These are phyloP conservation scores for Plasmopara muralis DNA, from an alignment of 352 stramenopile species.

Conservation along the genomic window DNA sequence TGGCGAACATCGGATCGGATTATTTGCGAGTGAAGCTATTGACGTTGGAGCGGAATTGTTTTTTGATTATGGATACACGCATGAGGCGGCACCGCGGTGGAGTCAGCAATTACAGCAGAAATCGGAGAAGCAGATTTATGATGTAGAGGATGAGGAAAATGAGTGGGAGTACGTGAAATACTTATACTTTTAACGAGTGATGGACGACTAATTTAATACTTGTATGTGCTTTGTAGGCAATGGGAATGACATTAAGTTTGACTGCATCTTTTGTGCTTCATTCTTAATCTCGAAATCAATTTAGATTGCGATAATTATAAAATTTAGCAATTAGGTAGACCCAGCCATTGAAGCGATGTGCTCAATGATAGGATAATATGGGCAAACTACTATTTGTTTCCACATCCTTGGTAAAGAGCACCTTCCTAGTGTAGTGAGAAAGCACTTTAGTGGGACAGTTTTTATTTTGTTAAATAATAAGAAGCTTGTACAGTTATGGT, in stretches of 20 bases:
- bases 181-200: background rate
- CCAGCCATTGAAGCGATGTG: too few relatives aligned
- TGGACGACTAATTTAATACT: background rate
- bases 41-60: conserved; percentile 71
- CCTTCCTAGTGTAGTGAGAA: too few relatives aligned
- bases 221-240: conserved; percentile 1
- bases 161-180: conserved; percentile 31
- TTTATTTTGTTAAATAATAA: too few relatives aligned
- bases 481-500: too few relatives aligned
- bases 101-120: conserved; percentile 27
- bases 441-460: too few relatives aligned
- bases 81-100: conserved; percentile 55
- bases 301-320: too few relatives aligned
- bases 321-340: too few relatives aligned
- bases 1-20: conserved; percentile 86
- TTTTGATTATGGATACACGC: conserved; percentile 75
- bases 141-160: conserved; percentile 27
- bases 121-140: conserved; percentile 14
- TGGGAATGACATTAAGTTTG: background rate
- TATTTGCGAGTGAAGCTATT: conserved; percentile 88
- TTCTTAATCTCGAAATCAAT: too few relatives aligned
- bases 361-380: too few relatives aligned
- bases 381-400: too few relatives aligned
- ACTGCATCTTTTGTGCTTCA: too few relatives aligned
- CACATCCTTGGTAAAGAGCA: too few relatives aligned